Base-by-base conservation (phyloP, 129 eudicot species). In the Centrapalus pauciflorus region DNA sequence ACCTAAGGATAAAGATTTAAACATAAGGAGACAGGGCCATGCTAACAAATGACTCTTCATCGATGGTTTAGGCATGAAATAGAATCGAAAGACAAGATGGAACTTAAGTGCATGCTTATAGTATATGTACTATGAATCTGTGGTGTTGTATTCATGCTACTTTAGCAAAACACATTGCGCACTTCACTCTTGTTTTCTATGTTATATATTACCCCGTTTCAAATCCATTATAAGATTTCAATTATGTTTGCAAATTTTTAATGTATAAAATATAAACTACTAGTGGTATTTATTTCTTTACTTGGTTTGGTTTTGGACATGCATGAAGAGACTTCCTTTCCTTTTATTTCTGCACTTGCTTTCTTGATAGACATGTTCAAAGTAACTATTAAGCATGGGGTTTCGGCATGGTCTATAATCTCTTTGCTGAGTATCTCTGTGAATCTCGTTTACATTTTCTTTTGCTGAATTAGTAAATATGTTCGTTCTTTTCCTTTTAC, bases 281-380 rank as follows among this genome's bases (percentile, higher is more conserved):
- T 40, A 41, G 21, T 26, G 14, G 0, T 40, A 43, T 28, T 41
- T 38, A 62, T 40, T 23, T n/a, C 19, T 41, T 64, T 41, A 25
- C 33, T 41, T 27, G 68, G 19, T 46, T 28, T 7, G 28, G 30
- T 45, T 28, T 29, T 7, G 28, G 30, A 49, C 21, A 19, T 66
- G 46, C n/a, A 30, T 29, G 60, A 66, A 48, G 60, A 30, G 20
- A 35, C 23, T 63, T 63, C 55, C n/a, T 48, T 41, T 37, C 14
- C 69, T n/a, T 41, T 7, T 24, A 13, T 13, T 14, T 63, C 32
- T 63, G 24, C 55, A 41, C 54, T 13, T 41, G 28, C 26, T 24
- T 34, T 49, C 35, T 4, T 12, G 14, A 21, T 33, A 14, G 73
- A 7, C 38, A 25, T 54, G 52, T 48, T 48, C 19, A 24, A 6